Percentiles rank a stretch among this genome's conserved stretches.
Conservation (phyloP, 345 rosid species). For the Acer yangbiense region DNA sequence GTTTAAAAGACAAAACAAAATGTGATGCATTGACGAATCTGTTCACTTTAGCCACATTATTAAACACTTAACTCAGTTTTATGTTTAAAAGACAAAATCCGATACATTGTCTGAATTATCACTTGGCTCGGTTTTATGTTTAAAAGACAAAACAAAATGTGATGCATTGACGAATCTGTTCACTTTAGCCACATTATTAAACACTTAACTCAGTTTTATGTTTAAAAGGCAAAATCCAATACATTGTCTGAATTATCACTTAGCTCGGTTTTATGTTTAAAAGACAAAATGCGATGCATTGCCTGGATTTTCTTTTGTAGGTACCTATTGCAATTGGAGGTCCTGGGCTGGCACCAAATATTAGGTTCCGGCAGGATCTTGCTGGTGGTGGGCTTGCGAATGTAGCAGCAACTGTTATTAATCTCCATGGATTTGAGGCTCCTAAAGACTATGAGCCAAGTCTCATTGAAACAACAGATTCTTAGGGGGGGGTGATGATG, state of each 20-base stretch:
- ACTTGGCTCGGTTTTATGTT: background rate
- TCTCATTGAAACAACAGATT: conserved; percentile 72
- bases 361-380: conserved; percentile 70
- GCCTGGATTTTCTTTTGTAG: conserved; percentile 31
- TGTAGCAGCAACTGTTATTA: conserved; percentile 95
- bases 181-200: too few species aligned
- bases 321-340: conserved; percentile 98
- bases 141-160: background rate
- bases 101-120: background rate
- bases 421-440: conserved; percentile 88
- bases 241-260: background rate
- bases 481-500: background rate
- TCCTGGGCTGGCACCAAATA: conserved; percentile 68
- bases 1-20: background rate
- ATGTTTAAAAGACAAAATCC: background rate
- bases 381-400: conserved; percentile 79
- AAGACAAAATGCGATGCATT: background rate
- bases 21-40: background rate
- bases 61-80: too few species aligned
- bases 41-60: too few species aligned
- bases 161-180: background rate
- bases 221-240: background rate
- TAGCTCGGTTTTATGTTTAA: background rate
- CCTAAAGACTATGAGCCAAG: conserved; percentile 84
- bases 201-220: too few species aligned